phyloP scores from a whole-genome alignment of 306 rosid species.

The Cicer cuneatum region DNA sequence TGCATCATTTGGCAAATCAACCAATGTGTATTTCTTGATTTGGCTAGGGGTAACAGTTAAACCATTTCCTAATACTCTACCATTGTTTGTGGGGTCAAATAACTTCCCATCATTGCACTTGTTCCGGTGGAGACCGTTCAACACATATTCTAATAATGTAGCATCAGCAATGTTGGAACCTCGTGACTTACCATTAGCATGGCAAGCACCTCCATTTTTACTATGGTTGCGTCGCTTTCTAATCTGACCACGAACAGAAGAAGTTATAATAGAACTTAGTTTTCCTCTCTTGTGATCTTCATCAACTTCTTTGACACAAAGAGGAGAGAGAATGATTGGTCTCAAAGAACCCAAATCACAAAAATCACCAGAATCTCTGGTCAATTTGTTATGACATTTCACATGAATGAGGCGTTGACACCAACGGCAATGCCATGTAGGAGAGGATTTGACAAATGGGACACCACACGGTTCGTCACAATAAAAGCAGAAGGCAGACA shows the following conservation, averaged over 20 bases:
- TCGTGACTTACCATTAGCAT: constrained; percentile 46
- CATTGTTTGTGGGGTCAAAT: constrained; percentile 43
- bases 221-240: constrained; percentile 60
- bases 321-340: constrained; percentile 66
- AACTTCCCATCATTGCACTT: constrained; percentile 51
- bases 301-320: constrained; percentile 68
- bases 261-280: constrained; percentile 54
- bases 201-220: constrained; percentile 51
- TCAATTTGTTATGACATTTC: constrained; percentile 71
- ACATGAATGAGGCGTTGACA: constrained; percentile 85
- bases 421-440: constrained; percentile 85
- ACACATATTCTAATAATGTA: constrained; percentile 50
- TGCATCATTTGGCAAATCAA: constrained; percentile 68
- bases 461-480: constrained; percentile 82
- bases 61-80: constrained; percentile 42
- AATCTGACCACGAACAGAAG: constrained; percentile 59
- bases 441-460: constrained; percentile 78
- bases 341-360: constrained; percentile 76
- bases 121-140: constrained; percentile 60
- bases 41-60: constrained; percentile 40
- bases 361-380: constrained; percentile 63
- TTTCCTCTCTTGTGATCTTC: constrained; percentile 50
- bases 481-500: constrained; percentile 63
- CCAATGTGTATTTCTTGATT: constrained; percentile 58
- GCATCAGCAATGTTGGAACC: constrained; percentile 51